A percentile compares a stretch with the other conserved stretches of the same genome.
These are phyloP conservation scores for Dalbergia cochinchinensis DNA, from an alignment of 306 rosid genomes.

Conservation along the genomic window DNA sequence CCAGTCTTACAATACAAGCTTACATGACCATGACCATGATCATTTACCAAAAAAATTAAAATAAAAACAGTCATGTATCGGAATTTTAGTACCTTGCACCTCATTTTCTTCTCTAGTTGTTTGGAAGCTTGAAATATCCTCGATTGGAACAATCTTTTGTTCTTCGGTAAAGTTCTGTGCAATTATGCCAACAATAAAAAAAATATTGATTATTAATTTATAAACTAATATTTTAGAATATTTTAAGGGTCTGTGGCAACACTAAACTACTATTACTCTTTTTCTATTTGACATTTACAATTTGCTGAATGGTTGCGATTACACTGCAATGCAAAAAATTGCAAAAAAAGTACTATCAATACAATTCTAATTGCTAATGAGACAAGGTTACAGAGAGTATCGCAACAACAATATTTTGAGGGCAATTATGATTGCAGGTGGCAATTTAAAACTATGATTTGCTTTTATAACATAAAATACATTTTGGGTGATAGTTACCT, in stretches of 20 bases:
- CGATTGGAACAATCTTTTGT: constrained; percentile 75
- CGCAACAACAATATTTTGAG: too few relatives aligned
- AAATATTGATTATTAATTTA: too few relatives aligned
- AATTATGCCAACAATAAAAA: neutral
- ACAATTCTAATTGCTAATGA: too few relatives aligned
- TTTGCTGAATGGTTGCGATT: too few relatives aligned
- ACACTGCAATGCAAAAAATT: too few relatives aligned
- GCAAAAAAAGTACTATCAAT: too few relatives aligned
- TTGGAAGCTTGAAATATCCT: constrained; percentile 66
- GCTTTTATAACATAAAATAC: neutral
- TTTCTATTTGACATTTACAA: too few relatives aligned
- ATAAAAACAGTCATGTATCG: neutral
- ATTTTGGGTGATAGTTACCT: neutral
- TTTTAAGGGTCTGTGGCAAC: too few relatives aligned
- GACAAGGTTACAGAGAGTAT: too few relatives aligned
- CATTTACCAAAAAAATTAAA: neutral
- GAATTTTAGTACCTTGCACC: constrained; percentile 61
- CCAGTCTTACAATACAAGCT: neutral
- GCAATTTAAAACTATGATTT: neutral
- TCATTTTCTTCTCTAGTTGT: constrained; percentile 58
- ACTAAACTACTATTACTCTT: too few relatives aligned
- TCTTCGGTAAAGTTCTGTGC: constrained; percentile 76
- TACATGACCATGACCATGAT: neutral
- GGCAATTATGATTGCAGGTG: too few relatives aligned
- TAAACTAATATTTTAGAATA: too few relatives aligned